Evolutionary conservation across 768 basidiomycete species (phyloP).

Genomic region (Tylopilus sp.): DNA sequence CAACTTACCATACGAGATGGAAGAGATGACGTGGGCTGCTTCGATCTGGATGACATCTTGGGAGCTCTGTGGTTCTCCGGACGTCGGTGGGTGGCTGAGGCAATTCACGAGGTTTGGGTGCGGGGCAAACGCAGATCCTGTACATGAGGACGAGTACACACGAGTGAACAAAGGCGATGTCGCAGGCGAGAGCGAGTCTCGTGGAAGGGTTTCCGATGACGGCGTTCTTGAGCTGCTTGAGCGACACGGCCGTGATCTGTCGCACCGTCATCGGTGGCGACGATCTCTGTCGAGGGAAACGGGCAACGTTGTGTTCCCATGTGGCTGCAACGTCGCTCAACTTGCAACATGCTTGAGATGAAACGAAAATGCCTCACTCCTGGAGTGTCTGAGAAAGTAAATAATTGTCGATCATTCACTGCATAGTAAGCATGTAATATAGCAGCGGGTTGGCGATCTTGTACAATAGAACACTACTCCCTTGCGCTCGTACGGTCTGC

Average conservation of each 20-base stretch:
- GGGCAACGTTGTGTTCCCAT: no score
- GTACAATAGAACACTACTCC: slow-evolving; percentile 88
- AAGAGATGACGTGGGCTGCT: slow-evolving; percentile 74
- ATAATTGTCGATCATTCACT: slow-evolving; percentile 84
- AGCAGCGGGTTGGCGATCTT: slow-evolving; percentile 93
- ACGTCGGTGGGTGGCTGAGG: slow-evolving; percentile 41
- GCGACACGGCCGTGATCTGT: slow-evolving; percentile 28
- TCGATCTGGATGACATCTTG: slow-evolving; percentile 60
- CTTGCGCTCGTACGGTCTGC: no score
- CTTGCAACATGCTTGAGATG: neutral
- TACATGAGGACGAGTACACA: slow-evolving; percentile 35
- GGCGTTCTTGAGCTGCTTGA: slow-evolving; percentile 70
- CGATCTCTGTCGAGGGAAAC: no score
- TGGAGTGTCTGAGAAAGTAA: no score
- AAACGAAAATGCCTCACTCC: slow-evolving; percentile 59
- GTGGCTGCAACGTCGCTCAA: no score
- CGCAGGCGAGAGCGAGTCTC: slow-evolving; percentile 55
- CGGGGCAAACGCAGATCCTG: no score
- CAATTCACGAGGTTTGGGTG: slow-evolving; percentile 57
- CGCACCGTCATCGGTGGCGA: slow-evolving; percentile 34
- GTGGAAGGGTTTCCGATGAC: slow-evolving; percentile 80
- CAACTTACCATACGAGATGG: slow-evolving; percentile 64
- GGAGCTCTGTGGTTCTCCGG: slow-evolving; percentile 34
- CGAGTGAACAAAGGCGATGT: slow-evolving; percentile 54
- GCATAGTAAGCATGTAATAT: slow-evolving; percentile 93